Conservation (phyloP, 2,329 filamentous ascomycete species). For the Venturia oleaginea region DNA sequence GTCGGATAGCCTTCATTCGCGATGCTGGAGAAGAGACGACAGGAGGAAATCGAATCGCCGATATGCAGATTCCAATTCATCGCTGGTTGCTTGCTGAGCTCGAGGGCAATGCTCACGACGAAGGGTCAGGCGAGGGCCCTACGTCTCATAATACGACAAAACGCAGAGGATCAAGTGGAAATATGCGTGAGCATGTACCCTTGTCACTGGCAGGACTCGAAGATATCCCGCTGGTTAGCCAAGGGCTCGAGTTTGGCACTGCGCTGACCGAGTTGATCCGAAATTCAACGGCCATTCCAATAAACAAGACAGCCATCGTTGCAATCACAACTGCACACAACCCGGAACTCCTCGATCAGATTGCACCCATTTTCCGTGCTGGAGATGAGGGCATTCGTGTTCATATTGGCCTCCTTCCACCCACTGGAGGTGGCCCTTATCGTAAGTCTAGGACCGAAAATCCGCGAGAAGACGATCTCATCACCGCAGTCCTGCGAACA, state of each 20-base stretch:
- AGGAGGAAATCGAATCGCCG: conserved; percentile 17
- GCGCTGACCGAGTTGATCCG: conserved; percentile 17
- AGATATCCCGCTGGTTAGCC: conserved; percentile 13
- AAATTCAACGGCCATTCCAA: conserved; percentile 14
- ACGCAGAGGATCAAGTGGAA: conserved; percentile 17
- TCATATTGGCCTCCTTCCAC: conserved; percentile 19
- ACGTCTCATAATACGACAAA: conserved; percentile 19
- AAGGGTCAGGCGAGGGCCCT: conserved; percentile 12
- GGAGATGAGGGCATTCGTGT: conserved; percentile 19
- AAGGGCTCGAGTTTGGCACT: conserved; percentile 18
- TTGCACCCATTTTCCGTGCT: conserved; percentile 19
- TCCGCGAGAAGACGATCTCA: conserved; percentile 18
- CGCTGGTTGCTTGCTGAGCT: conserved; percentile 19
- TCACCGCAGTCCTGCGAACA: conserved; percentile 19
- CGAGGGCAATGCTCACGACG: conserved; percentile 19
- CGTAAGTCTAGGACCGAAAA: conserved; percentile 5
- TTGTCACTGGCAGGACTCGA: not conserved
- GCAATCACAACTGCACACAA: conserved; percentile 18
- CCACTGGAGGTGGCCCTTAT: not conserved
- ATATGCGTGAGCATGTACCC: conserved; percentile 11
- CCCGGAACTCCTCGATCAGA: conserved; percentile 17
- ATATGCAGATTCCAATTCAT: conserved; percentile 21
- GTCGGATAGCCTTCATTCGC: conserved; percentile 19
- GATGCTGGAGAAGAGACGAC: conserved; percentile 15
- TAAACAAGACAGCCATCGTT: conserved; percentile 20